phyloP scores from a whole-genome alignment of 179 eudicot species.

The Camellia oleifera region DNA sequence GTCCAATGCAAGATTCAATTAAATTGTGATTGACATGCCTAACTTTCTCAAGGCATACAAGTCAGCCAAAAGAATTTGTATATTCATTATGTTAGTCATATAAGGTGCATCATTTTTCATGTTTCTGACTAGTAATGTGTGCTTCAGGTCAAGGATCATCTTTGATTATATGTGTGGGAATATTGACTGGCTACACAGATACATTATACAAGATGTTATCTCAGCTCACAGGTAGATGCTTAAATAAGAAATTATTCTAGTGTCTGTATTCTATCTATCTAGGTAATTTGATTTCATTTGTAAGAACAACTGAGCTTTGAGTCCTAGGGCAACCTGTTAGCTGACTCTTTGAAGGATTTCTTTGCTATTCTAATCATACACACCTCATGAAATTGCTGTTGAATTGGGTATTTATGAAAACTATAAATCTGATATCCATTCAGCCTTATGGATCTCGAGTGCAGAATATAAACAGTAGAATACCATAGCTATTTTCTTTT shows the following conservation, averaged over 20 bases:
- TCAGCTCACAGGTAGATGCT: no score
- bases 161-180: no score
- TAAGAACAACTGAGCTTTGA: background rate
- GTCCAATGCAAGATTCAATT: background rate
- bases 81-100: no score
- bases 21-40: no score
- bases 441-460: background rate
- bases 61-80: no score
- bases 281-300: background rate
- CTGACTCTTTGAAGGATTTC: background rate
- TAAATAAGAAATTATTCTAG: background rate
- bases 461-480: no score
- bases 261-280: background rate
- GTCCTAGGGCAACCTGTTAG: background rate
- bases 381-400: background rate
- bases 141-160: no score
- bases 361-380: background rate
- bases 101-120: no score
- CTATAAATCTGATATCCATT: background rate
- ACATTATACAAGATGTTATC: no score
- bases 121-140: no score
- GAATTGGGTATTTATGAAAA: background rate
- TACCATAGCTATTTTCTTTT: background rate
- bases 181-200: no score
- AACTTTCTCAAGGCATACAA: no score